Conservation (phyloP, 495 filamentous ascomycete species). For the Podospora fimiseda region DNA sequence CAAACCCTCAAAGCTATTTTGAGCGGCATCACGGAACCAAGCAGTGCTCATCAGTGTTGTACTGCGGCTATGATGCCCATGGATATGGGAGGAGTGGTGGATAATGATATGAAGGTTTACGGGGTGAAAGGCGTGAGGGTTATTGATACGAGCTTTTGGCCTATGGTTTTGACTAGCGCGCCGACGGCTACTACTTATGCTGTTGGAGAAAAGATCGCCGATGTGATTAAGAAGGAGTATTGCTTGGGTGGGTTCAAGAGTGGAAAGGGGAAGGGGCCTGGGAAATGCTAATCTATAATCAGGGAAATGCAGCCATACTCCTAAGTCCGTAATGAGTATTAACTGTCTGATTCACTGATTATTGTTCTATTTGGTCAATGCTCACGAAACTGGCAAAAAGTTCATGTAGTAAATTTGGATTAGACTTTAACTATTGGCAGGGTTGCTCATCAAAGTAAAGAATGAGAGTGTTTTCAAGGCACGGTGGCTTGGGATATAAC, state of each 20-base stretch:
- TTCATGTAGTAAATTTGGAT: no score
- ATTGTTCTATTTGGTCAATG: no score
- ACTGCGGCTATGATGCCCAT: slow-evolving; percentile 43
- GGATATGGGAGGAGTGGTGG: slow-evolving; percentile 40
- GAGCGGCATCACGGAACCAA: slow-evolving; percentile 22
- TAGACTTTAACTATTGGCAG: no score
- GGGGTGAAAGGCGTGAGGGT: slow-evolving; percentile 40
- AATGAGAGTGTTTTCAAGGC: no score
- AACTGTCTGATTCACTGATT: no score
- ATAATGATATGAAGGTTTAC: slow-evolving; percentile 41
- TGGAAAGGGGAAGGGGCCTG: not conserved
- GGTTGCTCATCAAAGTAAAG: no score
- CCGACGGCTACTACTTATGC: slow-evolving; percentile 46
- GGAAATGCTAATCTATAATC: not conserved
- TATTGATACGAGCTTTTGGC: slow-evolving; percentile 31
- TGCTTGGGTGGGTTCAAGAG: not conserved
- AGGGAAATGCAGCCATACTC: no score
- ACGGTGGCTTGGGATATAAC: no score
- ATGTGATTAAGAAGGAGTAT: not conserved
- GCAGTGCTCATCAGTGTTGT: slow-evolving; percentile 31
- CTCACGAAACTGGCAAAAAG: no score
- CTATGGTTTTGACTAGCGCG: slow-evolving; percentile 38
- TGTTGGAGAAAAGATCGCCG: slow-evolving; percentile 1
- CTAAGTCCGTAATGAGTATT: no score
- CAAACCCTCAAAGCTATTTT: slow-evolving; percentile 22